Evolutionary conservation across 2,329 filamentous ascomycete species (phyloP).

Genomic region (Aspergillus tanneri): DNA sequence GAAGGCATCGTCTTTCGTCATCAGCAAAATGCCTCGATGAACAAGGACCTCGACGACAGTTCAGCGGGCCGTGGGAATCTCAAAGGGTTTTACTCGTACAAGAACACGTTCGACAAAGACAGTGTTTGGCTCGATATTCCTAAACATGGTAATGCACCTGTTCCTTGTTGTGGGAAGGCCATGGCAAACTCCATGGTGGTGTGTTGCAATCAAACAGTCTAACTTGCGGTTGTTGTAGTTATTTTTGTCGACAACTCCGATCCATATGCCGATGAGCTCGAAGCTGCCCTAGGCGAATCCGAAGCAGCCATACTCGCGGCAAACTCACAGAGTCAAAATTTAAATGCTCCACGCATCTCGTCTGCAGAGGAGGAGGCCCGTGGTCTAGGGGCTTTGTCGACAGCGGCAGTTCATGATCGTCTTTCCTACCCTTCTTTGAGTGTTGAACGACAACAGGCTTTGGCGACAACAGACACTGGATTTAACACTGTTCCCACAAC

Average conservation of each 20-base stretch:
- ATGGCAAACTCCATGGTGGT: not conserved
- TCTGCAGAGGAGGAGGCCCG: slow-evolving; percentile 43
- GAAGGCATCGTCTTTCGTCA: slow-evolving; percentile 66
- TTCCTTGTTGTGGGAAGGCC: not conserved
- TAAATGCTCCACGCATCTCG: slow-evolving; percentile 31
- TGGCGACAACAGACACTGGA: slow-evolving; percentile 19
- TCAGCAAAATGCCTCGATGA: slow-evolving; percentile 69
- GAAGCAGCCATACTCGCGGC: slow-evolving; percentile 30
- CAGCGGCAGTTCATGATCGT: slow-evolving; percentile 48
- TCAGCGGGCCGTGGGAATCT: slow-evolving; percentile 46
- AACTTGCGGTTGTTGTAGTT: slow-evolving; percentile 40
- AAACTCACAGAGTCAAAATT: slow-evolving; percentile 32
- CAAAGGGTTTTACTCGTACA: slow-evolving; percentile 65
- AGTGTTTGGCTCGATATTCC: slow-evolving; percentile 64
- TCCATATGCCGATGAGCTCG: slow-evolving; percentile 57
- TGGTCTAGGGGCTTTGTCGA: slow-evolving; percentile 56
- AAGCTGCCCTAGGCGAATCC: slow-evolving; percentile 34
- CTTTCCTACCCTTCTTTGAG: slow-evolving; percentile 30
- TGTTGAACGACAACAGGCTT: slow-evolving; percentile 27
- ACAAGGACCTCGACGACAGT: slow-evolving; percentile 48
- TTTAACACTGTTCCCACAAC: slow-evolving; percentile 23
- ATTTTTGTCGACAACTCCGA: slow-evolving; percentile 63
- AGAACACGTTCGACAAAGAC: slow-evolving; percentile 62
- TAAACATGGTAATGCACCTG: slow-evolving; percentile 49
- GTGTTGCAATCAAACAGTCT: slow-evolving; percentile 1